These are phyloP conservation scores for Diplodia corticola DNA, from an alignment of 2,329 filamentous ascomycete species.

Conservation along the genomic window DNA sequence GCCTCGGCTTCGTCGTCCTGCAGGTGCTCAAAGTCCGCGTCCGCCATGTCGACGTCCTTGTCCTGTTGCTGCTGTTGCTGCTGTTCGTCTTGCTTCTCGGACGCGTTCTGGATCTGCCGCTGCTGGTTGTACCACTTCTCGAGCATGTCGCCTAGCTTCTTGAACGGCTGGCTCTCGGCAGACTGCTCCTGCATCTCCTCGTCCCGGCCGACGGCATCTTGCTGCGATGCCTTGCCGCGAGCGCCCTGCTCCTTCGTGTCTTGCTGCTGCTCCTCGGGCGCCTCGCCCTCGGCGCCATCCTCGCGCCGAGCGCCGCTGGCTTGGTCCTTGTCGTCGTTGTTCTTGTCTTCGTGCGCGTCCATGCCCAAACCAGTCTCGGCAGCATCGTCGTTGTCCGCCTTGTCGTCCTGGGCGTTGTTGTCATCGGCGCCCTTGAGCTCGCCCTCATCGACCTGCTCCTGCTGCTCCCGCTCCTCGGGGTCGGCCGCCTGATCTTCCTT, in stretches of 20 bases:
- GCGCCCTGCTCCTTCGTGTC: slow-evolving; percentile 64
- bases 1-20: slow-evolving; percentile 76
- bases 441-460: slow-evolving; percentile 28
- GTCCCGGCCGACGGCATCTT: slow-evolving; percentile 39
- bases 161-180: slow-evolving; percentile 70
- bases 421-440: slow-evolving; percentile 25
- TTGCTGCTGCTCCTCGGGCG: slow-evolving; percentile 63
- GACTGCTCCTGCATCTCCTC: slow-evolving; percentile 42
- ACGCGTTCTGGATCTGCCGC: slow-evolving; percentile 65
- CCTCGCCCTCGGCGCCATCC: slow-evolving; percentile 65
- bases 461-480: slow-evolving; percentile 50
- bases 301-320: slow-evolving; percentile 62
- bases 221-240: slow-evolving; percentile 38
- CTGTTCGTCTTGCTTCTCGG: slow-evolving; percentile 48
- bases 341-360: slow-evolving; percentile 59
- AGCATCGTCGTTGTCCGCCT: slow-evolving; percentile 53
- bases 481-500: slow-evolving; percentile 45
- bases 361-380: slow-evolving; percentile 65
- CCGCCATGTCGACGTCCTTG: slow-evolving; percentile 68
- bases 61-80: slow-evolving; percentile 48
- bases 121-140: slow-evolving; percentile 92
- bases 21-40: slow-evolving; percentile 90
- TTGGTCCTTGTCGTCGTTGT: slow-evolving; percentile 58
- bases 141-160: slow-evolving; percentile 88
- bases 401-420: slow-evolving; percentile 38